Conservation (phyloP, 2,329 filamentous ascomycete genomes). For the Elsinoe fawcettii region DNA sequence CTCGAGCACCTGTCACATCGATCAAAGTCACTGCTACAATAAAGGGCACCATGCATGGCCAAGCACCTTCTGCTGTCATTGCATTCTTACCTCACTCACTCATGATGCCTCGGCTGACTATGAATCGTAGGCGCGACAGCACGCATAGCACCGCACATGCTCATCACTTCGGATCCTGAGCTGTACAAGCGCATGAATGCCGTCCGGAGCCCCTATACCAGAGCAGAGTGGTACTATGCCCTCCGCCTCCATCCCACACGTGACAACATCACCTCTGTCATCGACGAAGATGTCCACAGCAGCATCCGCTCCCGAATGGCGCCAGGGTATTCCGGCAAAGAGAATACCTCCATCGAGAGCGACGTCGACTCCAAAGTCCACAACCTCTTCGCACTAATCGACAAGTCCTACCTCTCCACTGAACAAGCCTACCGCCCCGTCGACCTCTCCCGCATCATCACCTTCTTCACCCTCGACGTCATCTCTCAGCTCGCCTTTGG, state of each 20-base stretch:
- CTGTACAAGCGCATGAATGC: constrained; percentile 34
- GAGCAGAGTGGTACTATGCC: constrained; percentile 32
- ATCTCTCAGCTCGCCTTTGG: constrained; percentile 37
- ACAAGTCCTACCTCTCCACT: constrained; percentile 29
- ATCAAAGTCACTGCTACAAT: neutral
- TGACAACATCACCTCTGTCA: constrained; percentile 34
- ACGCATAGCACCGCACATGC: constrained; percentile 31
- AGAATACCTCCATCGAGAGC: constrained; percentile 32
- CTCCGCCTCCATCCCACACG: constrained; percentile 34
- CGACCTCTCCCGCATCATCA: constrained; percentile 31
- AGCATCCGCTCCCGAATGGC: constrained; percentile 32
- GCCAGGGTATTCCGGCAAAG: constrained; percentile 35
- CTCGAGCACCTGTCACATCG: neutral
- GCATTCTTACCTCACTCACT: neutral
- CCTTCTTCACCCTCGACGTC: constrained; percentile 37
- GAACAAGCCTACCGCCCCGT: constrained; percentile 27
- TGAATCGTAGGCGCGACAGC: constrained; percentile 30
- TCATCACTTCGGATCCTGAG: constrained; percentile 32
- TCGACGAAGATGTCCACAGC: constrained; percentile 33
- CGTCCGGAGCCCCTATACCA: constrained; percentile 30
- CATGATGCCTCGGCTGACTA: constrained; percentile 16
- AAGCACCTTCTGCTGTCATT: neutral
- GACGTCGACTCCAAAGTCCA: constrained; percentile 32
- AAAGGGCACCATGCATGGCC: neutral
- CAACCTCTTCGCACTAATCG: constrained; percentile 29